Conservation (phyloP, 345 rosid genomes). For the Geranium rotundifolium region DNA sequence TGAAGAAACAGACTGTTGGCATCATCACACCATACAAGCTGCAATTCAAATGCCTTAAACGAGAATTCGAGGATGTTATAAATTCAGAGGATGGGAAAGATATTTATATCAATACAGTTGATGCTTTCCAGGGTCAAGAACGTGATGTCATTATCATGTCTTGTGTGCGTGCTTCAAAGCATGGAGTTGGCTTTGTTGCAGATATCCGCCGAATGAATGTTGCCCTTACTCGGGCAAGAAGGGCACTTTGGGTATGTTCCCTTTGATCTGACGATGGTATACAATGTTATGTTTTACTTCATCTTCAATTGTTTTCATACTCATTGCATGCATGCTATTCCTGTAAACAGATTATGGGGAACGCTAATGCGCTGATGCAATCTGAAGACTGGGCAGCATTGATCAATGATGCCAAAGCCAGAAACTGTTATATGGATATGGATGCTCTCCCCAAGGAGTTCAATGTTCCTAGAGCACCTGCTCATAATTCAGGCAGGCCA, state of each 20-base stretch:
- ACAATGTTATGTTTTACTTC: too few species aligned
- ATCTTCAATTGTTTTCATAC: too few species aligned
- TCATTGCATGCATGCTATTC: background rate
- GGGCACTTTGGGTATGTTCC: conserved; percentile 95
- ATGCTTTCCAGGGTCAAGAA: conserved; percentile 99
- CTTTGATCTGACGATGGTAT: too few species aligned
- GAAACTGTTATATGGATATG: conserved; percentile 91
- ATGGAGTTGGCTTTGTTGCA: conserved; percentile 94
- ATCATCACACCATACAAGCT: conserved; percentile 95
- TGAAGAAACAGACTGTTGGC: conserved; percentile 74
- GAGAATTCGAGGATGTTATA: conserved; percentile 67
- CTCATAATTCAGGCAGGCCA: conserved; percentile 19
- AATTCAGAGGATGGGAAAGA: conserved; percentile 88
- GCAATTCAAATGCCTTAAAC: conserved; percentile 90
- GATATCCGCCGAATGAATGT: conserved; percentile 98
- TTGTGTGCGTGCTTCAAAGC: conserved; percentile 93
- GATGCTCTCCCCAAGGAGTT: conserved; percentile 81
- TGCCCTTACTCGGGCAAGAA: conserved; percentile 95
- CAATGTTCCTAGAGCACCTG: conserved; percentile 35
- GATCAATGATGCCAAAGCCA: conserved; percentile 71
- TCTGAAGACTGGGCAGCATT: conserved; percentile 96
- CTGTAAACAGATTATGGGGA: conserved; percentile 83
- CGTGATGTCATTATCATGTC: conserved; percentile 99
- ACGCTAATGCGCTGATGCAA: conserved; percentile 67
- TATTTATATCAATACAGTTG: conserved; percentile 89